phyloP scores from a whole-genome alignment of 179 eudicot species.

The Patellifolia procumbens region DNA sequence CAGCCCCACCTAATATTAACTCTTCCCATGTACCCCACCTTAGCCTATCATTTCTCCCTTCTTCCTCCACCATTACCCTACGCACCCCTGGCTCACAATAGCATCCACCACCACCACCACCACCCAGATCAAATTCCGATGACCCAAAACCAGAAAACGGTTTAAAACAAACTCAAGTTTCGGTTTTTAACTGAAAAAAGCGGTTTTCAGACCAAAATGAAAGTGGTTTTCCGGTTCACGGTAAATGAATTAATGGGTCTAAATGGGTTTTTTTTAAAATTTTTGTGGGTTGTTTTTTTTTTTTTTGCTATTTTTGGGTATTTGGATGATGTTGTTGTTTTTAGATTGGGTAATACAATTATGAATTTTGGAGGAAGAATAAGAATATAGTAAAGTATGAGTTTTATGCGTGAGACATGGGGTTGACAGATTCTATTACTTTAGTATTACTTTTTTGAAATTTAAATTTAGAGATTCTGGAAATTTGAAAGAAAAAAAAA shows the following conservation, averaged over 20 bases:
- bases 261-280: neutral
- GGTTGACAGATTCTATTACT: conserved; percentile 35
- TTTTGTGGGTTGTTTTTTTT: neutral
- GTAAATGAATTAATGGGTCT: conserved; percentile 6
- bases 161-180: neutral
- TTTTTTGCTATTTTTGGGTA: neutral
- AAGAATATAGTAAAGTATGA: too few species aligned
- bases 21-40: conserved; percentile 96
- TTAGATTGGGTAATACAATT: too few species aligned
- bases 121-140: neutral
- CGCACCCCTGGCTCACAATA: conserved; percentile 34
- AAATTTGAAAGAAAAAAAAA: neutral
- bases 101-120: conserved; percentile 21
- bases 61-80: conserved; percentile 32
- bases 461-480: neutral
- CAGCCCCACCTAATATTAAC: conserved; percentile 27
- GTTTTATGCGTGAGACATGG: conserved; percentile 27
- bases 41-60: conserved; percentile 16
- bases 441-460: neutral
- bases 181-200: neutral
- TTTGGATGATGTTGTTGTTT: conserved; percentile 3
- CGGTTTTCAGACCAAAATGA: conserved; percentile 29
- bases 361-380: conserved; percentile 8
- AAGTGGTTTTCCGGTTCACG: conserved; percentile 19
- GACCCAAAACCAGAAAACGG: neutral